These are phyloP conservation scores for Leishmania mexicana DNA, from an alignment of 208 protist species.

Conservation along the genomic window DNA sequence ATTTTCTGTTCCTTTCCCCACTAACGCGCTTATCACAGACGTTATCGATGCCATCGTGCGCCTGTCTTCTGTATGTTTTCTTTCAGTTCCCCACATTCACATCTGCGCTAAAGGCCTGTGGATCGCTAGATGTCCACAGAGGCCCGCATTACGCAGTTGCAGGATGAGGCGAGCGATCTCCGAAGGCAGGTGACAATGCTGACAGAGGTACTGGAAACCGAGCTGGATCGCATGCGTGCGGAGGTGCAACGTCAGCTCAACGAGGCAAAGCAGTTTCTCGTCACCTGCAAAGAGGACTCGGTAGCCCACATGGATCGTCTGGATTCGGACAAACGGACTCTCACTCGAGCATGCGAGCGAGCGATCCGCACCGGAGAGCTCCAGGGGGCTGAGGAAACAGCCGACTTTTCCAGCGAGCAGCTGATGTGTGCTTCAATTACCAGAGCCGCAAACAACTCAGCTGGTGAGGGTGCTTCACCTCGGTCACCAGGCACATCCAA, in stretches of 20 bases:
- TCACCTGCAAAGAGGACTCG: slow-evolving; percentile 4
- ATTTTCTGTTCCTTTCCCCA: not conserved
- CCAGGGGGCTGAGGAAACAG: not conserved
- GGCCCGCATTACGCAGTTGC: slow-evolving; percentile 19
- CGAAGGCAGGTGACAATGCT: slow-evolving; percentile 14
- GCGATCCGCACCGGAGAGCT: slow-evolving; percentile 10
- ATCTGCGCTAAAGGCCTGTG: not conserved
- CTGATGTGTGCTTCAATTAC: not conserved
- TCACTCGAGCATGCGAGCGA: slow-evolving; percentile 7
- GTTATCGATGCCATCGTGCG: not conserved
- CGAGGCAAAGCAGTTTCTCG: slow-evolving; percentile 14
- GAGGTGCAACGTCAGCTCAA: slow-evolving; percentile 13
- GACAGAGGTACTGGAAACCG: slow-evolving; percentile 8
- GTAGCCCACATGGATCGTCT: slow-evolving; percentile 2
- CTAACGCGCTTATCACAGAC: not conserved
- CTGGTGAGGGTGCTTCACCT: not conserved
- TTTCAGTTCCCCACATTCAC: not conserved
- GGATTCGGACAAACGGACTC: slow-evolving; percentile 5
- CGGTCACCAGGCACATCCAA: not conserved
- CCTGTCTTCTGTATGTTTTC: not conserved
- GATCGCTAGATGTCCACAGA: slow-evolving; percentile 7
- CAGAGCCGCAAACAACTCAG: not conserved
- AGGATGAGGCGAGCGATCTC: slow-evolving; percentile 12
- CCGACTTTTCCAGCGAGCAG: not conserved
- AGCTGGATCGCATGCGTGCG: slow-evolving; percentile 12